Evolutionary conservation across 495 filamentous ascomycete species (phyloP).

Genomic region (Trichoderma reesei): DNA sequence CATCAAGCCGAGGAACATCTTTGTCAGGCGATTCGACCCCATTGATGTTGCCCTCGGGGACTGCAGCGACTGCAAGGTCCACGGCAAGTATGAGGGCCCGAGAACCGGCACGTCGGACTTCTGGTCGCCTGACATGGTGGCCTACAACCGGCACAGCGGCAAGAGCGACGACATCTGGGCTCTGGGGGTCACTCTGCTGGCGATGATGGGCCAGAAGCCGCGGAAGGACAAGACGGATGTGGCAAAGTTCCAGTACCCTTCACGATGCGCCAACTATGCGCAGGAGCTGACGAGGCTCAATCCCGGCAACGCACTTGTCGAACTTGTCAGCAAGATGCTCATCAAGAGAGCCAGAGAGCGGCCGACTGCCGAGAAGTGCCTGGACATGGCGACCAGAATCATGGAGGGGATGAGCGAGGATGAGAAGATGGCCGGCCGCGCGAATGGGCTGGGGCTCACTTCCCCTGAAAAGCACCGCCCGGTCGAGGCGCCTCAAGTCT

Average conservation of each 20-base stretch:
- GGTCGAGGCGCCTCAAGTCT: no score
- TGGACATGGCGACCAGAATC: no score
- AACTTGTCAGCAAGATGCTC: not conserved
- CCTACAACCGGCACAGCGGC: not conserved
- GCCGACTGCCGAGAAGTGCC: no score
- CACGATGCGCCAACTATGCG: not conserved
- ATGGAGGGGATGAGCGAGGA: no score
- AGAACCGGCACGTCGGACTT: not conserved
- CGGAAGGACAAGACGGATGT: not conserved
- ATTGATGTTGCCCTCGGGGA: constrained; percentile 1
- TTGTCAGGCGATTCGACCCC: constrained; percentile 3
- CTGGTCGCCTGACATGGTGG: constrained; percentile 6
- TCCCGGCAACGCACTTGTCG: not conserved
- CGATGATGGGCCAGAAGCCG: not conserved
- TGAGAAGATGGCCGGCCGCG: no score
- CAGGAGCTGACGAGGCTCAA: not conserved
- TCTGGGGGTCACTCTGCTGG: not conserved
- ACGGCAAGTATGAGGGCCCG: not conserved
- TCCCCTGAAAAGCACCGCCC: no score
- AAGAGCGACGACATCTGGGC: constrained; percentile 6
- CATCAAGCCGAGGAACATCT: constrained; percentile 10
- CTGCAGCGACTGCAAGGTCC: not conserved
- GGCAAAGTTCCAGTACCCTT: not conserved
- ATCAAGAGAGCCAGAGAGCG: not conserved
- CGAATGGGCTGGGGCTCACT: no score